phyloP scores from a whole-genome alignment of 352 stramenopile species.

The Achlya hypogyna region DNA sequence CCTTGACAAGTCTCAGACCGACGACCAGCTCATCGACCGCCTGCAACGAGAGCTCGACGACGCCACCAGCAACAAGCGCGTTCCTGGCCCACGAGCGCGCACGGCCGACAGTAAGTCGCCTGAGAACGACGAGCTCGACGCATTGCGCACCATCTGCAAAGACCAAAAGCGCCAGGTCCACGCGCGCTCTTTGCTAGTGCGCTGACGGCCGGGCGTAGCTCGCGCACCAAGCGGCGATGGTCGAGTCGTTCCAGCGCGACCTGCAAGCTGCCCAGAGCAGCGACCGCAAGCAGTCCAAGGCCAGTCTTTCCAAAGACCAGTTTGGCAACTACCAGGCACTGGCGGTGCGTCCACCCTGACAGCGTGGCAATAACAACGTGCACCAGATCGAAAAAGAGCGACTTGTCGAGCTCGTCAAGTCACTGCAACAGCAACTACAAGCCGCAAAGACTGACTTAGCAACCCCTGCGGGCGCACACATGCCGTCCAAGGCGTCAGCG shows the following conservation, averaged over 20 bases:
- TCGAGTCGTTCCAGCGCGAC: slow-evolving; percentile 17
- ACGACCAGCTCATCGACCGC: slow-evolving; percentile 69
- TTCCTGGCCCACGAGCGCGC: slow-evolving; percentile 45
- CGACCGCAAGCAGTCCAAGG: background rate
- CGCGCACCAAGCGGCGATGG: slow-evolving; percentile 10
- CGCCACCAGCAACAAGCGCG: slow-evolving; percentile 44
- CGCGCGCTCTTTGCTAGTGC: background rate
- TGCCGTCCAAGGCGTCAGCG: background rate
- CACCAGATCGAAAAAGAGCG: slow-evolving; percentile 59
- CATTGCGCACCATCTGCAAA: slow-evolving; percentile 27
- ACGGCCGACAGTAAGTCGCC: slow-evolving; percentile 43
- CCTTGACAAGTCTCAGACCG: slow-evolving; percentile 69
- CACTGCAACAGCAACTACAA: slow-evolving; percentile 49
- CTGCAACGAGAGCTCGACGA: slow-evolving; percentile 59
- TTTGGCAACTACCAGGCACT: slow-evolving; percentile 32
- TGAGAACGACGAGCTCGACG: slow-evolving; percentile 43
- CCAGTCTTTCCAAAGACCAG: background rate
- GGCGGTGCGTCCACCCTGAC: slow-evolving; percentile 23
- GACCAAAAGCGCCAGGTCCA: slow-evolving; percentile 31
- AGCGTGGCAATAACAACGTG: background rate
- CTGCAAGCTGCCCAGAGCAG: background rate
- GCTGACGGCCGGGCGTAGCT: slow-evolving; percentile 5
- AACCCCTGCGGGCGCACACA: background rate
- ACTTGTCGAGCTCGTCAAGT: slow-evolving; percentile 38
- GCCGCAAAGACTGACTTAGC: too few relatives aligned